A percentile compares a stretch with the other conserved stretches of the same genome.
phyloP scores from a whole-genome alignment of 768 basidiomycete genomes.

The Neoboletus subvelutipes region DNA sequence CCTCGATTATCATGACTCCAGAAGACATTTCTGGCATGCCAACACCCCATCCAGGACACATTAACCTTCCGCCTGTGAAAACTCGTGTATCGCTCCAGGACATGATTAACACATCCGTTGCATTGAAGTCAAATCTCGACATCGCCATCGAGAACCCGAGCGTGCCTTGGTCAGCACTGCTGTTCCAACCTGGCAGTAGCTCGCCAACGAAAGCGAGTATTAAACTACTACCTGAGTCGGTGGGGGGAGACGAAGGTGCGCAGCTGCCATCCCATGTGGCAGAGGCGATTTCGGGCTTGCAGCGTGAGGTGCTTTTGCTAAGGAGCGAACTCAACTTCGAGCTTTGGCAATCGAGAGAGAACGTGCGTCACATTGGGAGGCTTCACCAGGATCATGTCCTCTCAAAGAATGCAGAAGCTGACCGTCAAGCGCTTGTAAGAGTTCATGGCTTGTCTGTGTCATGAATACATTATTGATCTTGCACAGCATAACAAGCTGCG shows the following conservation, averaged over 20 bases:
- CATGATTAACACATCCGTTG: slow-evolving; percentile 71
- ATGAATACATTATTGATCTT: slow-evolving; percentile 6
- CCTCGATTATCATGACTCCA: slow-evolving; percentile 13
- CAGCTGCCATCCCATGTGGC: slow-evolving; percentile 49
- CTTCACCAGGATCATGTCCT: slow-evolving; percentile 73
- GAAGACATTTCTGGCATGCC: slow-evolving; percentile 26
- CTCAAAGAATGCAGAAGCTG: slow-evolving; percentile 73
- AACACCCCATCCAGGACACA: slow-evolving; percentile 35
- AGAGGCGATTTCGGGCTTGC: slow-evolving; percentile 68
- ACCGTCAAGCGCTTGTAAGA: slow-evolving; percentile 77
- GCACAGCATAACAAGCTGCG: slow-evolving; percentile 77
- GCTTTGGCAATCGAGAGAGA: slow-evolving; percentile 78
- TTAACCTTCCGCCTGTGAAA: slow-evolving; percentile 33
- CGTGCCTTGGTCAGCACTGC: slow-evolving; percentile 48
- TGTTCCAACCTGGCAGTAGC: slow-evolving; percentile 39
- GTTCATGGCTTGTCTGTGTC: neutral
- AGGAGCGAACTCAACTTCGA: slow-evolving; percentile 85
- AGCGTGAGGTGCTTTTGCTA: slow-evolving; percentile 72
- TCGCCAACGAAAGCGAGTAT: slow-evolving; percentile 26
- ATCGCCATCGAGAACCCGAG: slow-evolving; percentile 56
- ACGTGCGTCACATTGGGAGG: slow-evolving; percentile 78
- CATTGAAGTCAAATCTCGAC: slow-evolving; percentile 68
- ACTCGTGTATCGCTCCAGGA: slow-evolving; percentile 63
- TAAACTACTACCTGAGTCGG: slow-evolving; percentile 21
- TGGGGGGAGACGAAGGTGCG: slow-evolving; percentile 4